phyloP scores from a whole-genome alignment of 345 rosid genomes.

The Pugionium dolabratum region DNA sequence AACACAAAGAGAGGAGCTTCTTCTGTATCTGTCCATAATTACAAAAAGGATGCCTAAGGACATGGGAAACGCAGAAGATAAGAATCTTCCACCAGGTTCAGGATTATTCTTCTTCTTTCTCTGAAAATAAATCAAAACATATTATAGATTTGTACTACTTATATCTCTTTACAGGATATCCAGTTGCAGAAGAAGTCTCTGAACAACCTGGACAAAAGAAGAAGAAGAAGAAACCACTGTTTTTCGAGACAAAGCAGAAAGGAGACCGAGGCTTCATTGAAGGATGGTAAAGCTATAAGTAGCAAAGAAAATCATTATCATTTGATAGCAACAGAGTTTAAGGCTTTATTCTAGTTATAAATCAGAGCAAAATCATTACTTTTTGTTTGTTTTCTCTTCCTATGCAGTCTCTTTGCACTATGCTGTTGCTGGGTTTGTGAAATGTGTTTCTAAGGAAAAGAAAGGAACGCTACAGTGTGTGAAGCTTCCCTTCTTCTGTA shows the following conservation, averaged over 20 bases:
- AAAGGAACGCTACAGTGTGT: conserved; percentile 2
- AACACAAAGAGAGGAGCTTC: conserved; percentile 15
- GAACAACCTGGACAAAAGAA: conserved; percentile 19
- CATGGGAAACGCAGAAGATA: conserved; percentile 16
- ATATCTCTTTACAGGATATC: conserved; percentile 33
- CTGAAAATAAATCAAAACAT: not conserved
- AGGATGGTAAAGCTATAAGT: conserved; percentile 37
- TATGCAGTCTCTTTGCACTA: conserved; percentile 40
- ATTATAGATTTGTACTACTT: conserved; percentile 12
- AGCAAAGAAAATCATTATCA: not conserved
- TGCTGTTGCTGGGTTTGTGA: conserved; percentile 46
- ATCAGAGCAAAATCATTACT: not conserved
- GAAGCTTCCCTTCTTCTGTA: conserved; percentile 11
- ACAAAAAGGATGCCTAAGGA: conserved; percentile 27
- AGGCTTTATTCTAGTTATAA: conserved; percentile 3
- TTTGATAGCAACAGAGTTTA: not conserved
- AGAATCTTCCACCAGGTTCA: conserved; percentile 40
- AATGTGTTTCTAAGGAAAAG: conserved; percentile 34
- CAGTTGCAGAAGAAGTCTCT: conserved; percentile 29
- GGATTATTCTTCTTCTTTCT: not conserved
- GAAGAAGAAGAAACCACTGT: conserved; percentile 22
- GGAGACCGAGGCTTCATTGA: conserved; percentile 45
- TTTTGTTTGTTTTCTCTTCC: not conserved
- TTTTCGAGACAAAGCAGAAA: conserved; percentile 32
- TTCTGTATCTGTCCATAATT: not conserved